Evolutionary conservation across 2,329 filamentous ascomycete species (phyloP).

Genomic region (Sclerotiophoma versabilis): DNA sequence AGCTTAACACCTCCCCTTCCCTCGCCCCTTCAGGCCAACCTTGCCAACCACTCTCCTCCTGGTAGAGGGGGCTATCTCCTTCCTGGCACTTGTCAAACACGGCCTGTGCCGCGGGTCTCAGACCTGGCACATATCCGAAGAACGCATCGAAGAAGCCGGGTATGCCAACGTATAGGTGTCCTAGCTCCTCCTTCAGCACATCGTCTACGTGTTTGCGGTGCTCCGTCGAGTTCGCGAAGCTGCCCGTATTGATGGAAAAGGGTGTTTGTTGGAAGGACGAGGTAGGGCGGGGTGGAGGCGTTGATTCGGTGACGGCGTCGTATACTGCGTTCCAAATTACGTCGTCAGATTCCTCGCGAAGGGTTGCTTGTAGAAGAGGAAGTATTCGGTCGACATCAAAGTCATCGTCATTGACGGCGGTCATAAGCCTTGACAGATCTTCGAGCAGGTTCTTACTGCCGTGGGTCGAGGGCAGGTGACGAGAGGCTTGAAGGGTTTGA

Average conservation of each 20-base stretch:
- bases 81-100: constrained; percentile 28
- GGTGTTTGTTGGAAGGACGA: constrained; percentile 39
- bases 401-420: too few species aligned
- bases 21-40: constrained; percentile 28
- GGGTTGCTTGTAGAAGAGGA: background rate
- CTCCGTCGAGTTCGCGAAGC: background rate
- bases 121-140: constrained; percentile 21
- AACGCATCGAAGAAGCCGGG: constrained; percentile 33
- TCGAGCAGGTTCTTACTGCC: too few species aligned
- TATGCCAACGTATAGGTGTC: constrained; percentile 27
- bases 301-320: constrained; percentile 44
- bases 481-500: too few species aligned
- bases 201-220: constrained; percentile 9
- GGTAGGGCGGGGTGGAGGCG: constrained; percentile 38
- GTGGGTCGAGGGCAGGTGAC: too few species aligned
- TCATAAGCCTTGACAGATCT: too few species aligned
- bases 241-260: constrained; percentile 25
- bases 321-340: constrained; percentile 2
- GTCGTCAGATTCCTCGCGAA: constrained; percentile 4
- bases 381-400: too few species aligned
- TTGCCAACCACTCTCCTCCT: constrained; percentile 27
- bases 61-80: constrained; percentile 30
- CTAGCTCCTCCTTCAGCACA: constrained; percentile 29
- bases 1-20: constrained; percentile 31
- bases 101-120: background rate